Evolutionary conservation across 2,329 filamentous ascomycete genomes (phyloP).

Genomic region (Aspergillus novoparasiticus): DNA sequence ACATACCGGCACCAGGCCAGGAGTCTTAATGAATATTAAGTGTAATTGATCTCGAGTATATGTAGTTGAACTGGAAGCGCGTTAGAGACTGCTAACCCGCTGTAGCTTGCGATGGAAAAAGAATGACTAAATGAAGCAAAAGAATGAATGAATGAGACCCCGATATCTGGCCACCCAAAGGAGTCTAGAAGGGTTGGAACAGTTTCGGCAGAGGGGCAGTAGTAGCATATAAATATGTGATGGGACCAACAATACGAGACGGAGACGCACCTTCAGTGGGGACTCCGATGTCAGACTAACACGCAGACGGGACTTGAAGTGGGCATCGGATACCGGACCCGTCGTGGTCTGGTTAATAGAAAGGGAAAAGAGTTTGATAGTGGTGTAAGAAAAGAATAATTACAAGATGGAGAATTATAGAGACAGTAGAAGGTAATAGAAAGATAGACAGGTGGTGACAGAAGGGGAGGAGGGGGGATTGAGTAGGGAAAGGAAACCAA

Average conservation of each 20-base stretch:
- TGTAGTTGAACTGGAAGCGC: constrained; percentile 1
- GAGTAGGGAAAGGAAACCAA: background rate
- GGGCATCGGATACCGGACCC: background rate
- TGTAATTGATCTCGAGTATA: background rate
- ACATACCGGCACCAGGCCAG: constrained; percentile 39
- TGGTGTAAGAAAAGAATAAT: background rate
- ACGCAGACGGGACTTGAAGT: background rate
- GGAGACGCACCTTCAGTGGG: background rate
- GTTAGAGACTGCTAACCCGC: background rate
- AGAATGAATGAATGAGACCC: background rate
- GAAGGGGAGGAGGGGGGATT: background rate
- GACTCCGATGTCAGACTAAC: background rate
- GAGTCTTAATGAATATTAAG: background rate
- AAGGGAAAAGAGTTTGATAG: background rate
- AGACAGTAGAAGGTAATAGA: constrained; percentile 1
- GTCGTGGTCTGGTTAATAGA: background rate
- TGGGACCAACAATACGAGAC: background rate
- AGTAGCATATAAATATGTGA: background rate
- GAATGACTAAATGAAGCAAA: constrained; percentile 7
- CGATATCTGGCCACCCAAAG: background rate
- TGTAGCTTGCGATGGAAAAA: background rate
- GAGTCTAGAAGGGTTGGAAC: background rate
- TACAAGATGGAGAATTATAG: background rate
- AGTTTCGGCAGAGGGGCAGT: background rate
- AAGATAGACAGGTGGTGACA: background rate